Conservation (phyloP, 2,329 filamentous ascomycete species). For the Stemphylium beticola region DNA sequence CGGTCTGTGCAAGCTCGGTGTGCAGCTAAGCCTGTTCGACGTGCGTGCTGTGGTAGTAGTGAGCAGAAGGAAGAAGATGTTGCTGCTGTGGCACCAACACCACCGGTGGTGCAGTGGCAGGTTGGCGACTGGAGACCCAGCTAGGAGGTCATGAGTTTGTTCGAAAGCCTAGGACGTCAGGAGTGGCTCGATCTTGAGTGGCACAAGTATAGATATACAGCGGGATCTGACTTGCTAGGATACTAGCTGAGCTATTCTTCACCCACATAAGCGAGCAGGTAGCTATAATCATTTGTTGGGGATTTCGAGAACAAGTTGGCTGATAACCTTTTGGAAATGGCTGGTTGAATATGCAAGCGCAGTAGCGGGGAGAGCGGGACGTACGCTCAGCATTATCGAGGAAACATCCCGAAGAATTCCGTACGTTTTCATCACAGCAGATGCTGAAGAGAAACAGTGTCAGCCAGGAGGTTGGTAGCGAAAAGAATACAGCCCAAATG, state of each 20-base stretch:
- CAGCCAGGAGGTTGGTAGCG: too few relatives aligned
- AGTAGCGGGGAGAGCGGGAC: too few relatives aligned
- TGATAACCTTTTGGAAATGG: too few relatives aligned
- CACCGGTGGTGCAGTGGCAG: conserved; percentile 20
- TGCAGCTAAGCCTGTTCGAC: conserved; percentile 13
- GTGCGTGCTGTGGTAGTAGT: conserved; percentile 16
- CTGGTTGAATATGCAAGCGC: too few relatives aligned
- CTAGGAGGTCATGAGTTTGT: conserved; percentile 12
- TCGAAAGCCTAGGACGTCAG: conserved; percentile 16
- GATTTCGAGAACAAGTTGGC: too few relatives aligned
- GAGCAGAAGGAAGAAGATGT: neutral
- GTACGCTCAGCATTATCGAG: too few relatives aligned
- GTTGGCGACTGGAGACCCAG: conserved; percentile 20
- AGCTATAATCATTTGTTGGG: neutral
- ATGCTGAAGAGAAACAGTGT: too few relatives aligned
- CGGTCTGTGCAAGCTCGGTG: conserved; percentile 15
- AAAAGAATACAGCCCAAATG: too few relatives aligned
- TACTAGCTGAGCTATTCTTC: conserved; percentile 9
- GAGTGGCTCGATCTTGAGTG: conserved; percentile 17
- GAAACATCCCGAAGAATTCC: too few relatives aligned
- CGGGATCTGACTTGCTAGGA: conserved; percentile 7
- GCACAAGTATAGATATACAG: conserved; percentile 5
- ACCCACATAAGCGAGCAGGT: conserved; percentile 1
- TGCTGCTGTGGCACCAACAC: conserved; percentile 6
- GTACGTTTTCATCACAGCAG: too few relatives aligned